phyloP scores from a whole-genome alignment of 2,329 filamentous ascomycete genomes.

The Aspergillus clavatus region DNA sequence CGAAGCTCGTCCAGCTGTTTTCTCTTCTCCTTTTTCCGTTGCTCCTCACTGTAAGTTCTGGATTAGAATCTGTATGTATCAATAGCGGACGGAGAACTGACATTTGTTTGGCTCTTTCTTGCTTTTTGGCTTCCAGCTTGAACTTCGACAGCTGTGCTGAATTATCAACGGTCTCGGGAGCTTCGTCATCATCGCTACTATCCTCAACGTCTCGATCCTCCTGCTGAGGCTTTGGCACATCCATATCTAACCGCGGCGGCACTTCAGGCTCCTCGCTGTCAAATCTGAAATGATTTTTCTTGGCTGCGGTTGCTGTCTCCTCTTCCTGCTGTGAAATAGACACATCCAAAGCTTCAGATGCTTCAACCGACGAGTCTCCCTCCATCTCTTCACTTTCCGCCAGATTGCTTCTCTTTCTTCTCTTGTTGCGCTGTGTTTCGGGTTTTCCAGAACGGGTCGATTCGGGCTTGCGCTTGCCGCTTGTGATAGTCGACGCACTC shows the following conservation, averaged over 20 bases:
- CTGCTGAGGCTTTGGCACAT: constrained; percentile 18
- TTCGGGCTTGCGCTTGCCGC: constrained; percentile 33
- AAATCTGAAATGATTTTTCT: constrained; percentile 36
- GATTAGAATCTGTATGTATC: constrained; percentile 15
- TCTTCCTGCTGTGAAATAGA: constrained; percentile 13
- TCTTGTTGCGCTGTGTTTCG: constrained; percentile 29
- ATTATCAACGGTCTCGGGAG: constrained; percentile 41
- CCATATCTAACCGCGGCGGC: constrained; percentile 15
- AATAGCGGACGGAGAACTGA: constrained; percentile 18
- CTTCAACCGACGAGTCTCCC: constrained; percentile 10
- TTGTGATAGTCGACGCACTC: constrained; percentile 14
- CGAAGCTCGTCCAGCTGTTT: constrained; percentile 37
- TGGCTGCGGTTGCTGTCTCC: constrained; percentile 10
- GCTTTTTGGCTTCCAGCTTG: constrained; percentile 37
- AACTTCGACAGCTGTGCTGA: constrained; percentile 35
- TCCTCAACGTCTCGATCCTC: constrained; percentile 20
- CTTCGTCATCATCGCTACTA: constrained; percentile 38
- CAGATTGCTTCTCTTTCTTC: constrained; percentile 28
- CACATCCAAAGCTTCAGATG: constrained; percentile 5
- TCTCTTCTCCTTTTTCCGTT: constrained; percentile 37
- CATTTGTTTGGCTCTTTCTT: constrained; percentile 35
- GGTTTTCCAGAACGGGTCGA: constrained; percentile 16
- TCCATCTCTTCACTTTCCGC: constrained; percentile 17
- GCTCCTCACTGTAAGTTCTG: constrained; percentile 29
- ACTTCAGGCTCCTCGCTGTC: constrained; percentile 38